A percentile compares a stretch with the other conserved stretches of the same genome.
Evolutionary conservation across 345 rosid genomes (phyloP).

Genomic region (Populus euphratica): DNA sequence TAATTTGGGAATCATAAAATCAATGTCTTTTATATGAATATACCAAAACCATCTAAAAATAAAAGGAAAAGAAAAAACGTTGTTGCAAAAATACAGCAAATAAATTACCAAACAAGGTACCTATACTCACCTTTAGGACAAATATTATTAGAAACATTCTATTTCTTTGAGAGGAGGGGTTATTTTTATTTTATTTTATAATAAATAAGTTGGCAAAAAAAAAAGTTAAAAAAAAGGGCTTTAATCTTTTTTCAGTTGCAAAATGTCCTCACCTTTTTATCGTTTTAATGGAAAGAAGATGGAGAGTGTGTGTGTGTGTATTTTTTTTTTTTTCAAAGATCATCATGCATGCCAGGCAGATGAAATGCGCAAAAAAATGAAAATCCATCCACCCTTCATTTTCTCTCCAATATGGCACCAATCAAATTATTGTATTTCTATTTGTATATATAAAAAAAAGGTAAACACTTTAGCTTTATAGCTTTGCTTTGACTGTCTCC

Average conservation of each 20-base stretch:
- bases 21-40: too few species aligned
- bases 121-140: too few species aligned
- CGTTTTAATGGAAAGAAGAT: background rate
- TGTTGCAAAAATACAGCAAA: too few species aligned
- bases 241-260: background rate
- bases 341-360: background rate
- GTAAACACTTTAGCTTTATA: conserved; percentile 14
- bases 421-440: conserved; percentile 5
- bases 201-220: too few species aligned
- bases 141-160: too few species aligned
- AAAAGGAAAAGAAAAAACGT: too few species aligned
- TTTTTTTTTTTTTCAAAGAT: background rate
- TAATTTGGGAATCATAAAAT: too few species aligned
- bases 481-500: conserved; percentile 36
- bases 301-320: background rate
- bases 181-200: too few species aligned
- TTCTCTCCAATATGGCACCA: conserved; percentile 4
- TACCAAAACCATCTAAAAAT: too few species aligned
- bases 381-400: background rate
- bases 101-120: too few species aligned
- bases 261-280: background rate
- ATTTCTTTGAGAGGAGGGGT: too few species aligned
- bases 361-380: background rate
- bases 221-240: background rate
- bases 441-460: background rate